Conservation (phyloP, 306 rosid genomes). For the Sophora flavescens region DNA sequence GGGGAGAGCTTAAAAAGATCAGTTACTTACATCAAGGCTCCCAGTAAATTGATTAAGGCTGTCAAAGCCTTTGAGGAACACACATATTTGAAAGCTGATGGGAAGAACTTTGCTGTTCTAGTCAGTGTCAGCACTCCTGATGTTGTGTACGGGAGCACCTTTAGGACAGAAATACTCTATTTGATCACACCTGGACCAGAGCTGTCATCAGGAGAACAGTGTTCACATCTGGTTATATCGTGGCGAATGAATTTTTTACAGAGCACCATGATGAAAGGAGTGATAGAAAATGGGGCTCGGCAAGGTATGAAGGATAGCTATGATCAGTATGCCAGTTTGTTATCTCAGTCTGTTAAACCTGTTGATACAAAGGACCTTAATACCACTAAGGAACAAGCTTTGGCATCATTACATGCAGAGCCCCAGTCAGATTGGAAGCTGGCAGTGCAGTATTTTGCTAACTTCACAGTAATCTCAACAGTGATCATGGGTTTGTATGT, state of each 20-base stretch:
- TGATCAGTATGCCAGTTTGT: constrained; percentile 74
- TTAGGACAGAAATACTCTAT: constrained; percentile 78
- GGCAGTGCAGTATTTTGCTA: constrained; percentile 88
- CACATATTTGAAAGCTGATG: constrained; percentile 88
- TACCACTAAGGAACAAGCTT: constrained; percentile 79
- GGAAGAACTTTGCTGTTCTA: constrained; percentile 76
- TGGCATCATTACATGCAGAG: constrained; percentile 89
- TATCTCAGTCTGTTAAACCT: constrained; percentile 76
- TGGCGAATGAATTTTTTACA: constrained; percentile 94
- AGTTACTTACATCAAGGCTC: constrained; percentile 75
- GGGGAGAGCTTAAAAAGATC: constrained; percentile 71
- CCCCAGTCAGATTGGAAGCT: constrained; percentile 88
- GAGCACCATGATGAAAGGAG: constrained; percentile 94
- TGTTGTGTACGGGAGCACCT: constrained; percentile 82
- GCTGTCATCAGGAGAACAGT: constrained; percentile 81
- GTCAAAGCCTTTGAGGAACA: constrained; percentile 88
- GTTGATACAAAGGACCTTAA: constrained; percentile 77
- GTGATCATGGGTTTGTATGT: constrained; percentile 76
- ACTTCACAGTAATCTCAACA: constrained; percentile 72
- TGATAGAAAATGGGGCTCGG: constrained; percentile 94
- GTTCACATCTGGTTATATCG: constrained; percentile 79
- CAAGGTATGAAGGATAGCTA: constrained; percentile 89
- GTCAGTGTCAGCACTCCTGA: constrained; percentile 83
- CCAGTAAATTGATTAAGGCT: constrained; percentile 82
- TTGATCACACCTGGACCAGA: constrained; percentile 87